Percentiles rank a stretch among this genome's conserved stretches.
Evolutionary conservation across 2,329 filamentous ascomycete species (phyloP).

Genomic region (Geosmithia putterillii): DNA sequence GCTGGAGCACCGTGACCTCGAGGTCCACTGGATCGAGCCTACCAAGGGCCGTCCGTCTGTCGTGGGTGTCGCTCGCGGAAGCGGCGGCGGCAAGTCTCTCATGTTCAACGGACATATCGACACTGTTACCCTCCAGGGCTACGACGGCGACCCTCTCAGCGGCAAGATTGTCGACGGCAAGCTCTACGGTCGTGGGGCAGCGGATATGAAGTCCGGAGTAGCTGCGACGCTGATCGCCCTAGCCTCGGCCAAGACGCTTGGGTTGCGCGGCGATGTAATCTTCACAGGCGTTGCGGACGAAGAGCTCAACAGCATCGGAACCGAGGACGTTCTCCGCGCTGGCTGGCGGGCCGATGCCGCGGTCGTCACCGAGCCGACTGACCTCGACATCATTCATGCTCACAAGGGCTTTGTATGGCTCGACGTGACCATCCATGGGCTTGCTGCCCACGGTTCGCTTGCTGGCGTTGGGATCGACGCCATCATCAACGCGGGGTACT

Average conservation of each 20-base stretch:
- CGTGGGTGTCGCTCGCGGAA: slow-evolving; percentile 32
- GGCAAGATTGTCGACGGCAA: slow-evolving; percentile 25
- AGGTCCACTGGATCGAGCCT: slow-evolving; percentile 34
- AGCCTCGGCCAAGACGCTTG: slow-evolving; percentile 21
- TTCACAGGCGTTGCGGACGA: slow-evolving; percentile 42
- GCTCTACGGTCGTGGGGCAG: slow-evolving; percentile 30
- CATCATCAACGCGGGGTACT: slow-evolving; percentile 32
- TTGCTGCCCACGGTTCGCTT: slow-evolving; percentile 29
- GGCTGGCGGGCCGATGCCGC: slow-evolving; percentile 42
- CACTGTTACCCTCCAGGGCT: slow-evolving; percentile 34
- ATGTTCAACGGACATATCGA: slow-evolving; percentile 43
- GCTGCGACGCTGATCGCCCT: slow-evolving; percentile 31
- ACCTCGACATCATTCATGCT: slow-evolving; percentile 24
- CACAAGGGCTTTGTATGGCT: slow-evolving; percentile 40
- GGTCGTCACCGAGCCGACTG: slow-evolving; percentile 34
- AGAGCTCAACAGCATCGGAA: slow-evolving; percentile 36
- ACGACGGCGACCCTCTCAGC: slow-evolving; percentile 30
- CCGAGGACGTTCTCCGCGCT: slow-evolving; percentile 32
- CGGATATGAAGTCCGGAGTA: slow-evolving; percentile 40
- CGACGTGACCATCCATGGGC: slow-evolving; percentile 26
- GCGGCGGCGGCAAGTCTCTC: slow-evolving; percentile 30
- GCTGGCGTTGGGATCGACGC: slow-evolving; percentile 34
- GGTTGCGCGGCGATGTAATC: slow-evolving; percentile 34
- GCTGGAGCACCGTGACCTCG: slow-evolving; percentile 37
- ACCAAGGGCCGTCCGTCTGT: slow-evolving; percentile 34